Percentiles rank a stretch among this genome's conserved stretches.
These are phyloP conservation scores for Mycena metata DNA, from an alignment of 768 basidiomycete species.

Conservation along the genomic window DNA sequence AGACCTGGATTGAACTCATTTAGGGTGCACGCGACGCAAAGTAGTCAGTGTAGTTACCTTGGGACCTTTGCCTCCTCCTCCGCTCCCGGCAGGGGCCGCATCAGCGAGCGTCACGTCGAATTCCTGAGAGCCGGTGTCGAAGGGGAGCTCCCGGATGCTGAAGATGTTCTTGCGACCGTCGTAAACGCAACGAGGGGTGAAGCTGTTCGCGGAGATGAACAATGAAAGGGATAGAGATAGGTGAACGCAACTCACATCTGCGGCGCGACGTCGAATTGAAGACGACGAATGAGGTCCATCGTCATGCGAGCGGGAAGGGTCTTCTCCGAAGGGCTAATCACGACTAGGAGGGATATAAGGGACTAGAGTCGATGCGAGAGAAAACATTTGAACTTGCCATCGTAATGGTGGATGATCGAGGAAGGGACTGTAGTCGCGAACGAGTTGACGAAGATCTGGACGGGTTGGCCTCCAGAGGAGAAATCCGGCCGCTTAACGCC, in stretches of 20 bases:
- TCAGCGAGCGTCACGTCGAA: constrained; percentile 71
- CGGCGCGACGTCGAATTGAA: constrained; percentile 71
- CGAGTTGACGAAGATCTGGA: constrained; percentile 68
- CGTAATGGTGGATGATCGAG: constrained; percentile 69
- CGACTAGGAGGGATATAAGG: constrained; percentile 47
- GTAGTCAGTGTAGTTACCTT: constrained; percentile 51
- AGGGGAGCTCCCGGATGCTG: constrained; percentile 69
- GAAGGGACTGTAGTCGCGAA: constrained; percentile 71
- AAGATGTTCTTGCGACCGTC: constrained; percentile 76
- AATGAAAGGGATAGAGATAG: not conserved
- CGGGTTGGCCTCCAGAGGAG: constrained; percentile 65
- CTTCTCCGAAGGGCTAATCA: constrained; percentile 79
- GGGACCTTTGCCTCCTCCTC: constrained; percentile 60
- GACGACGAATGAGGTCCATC: constrained; percentile 73
- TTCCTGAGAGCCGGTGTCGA: constrained; percentile 69
- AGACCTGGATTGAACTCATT: constrained; percentile 40
- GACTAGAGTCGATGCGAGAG: constrained; percentile 8
- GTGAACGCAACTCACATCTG: constrained; percentile 48
- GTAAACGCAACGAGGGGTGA: constrained; percentile 74
- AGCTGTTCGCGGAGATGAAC: constrained; percentile 43
- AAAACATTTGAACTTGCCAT: constrained; percentile 64
- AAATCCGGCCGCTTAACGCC: constrained; percentile 79
- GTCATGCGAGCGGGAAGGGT: constrained; percentile 75
- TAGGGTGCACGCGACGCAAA: too few relatives aligned
- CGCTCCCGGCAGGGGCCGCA: constrained; percentile 46